These are phyloP conservation scores for Mimosa pudica DNA, from an alignment of 306 rosid genomes.

Conservation along the genomic window DNA sequence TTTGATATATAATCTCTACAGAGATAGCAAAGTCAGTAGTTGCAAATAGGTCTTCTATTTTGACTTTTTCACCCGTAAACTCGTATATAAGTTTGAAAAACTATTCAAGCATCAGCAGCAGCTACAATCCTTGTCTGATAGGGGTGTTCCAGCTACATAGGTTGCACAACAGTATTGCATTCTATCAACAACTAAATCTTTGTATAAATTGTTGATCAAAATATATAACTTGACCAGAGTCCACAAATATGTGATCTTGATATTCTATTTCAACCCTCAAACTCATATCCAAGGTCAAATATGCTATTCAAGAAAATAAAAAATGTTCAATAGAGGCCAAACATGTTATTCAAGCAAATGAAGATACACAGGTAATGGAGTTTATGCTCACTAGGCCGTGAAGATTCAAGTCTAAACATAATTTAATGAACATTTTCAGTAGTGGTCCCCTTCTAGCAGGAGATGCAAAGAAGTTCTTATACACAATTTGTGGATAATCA, in stretches of 20 bases:
- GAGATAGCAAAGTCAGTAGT: background rate
- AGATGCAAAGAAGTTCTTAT: background rate
- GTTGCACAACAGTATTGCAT: too few relatives aligned
- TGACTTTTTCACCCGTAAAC: background rate
- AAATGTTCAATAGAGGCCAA: too few relatives aligned
- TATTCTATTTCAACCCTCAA: background rate
- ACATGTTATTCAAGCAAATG: slow-evolving; percentile 10
- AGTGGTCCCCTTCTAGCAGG: background rate
- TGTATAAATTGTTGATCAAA: background rate
- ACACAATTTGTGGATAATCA: too few relatives aligned
- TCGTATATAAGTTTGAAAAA: background rate
- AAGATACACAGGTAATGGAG: background rate
- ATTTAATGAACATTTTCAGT: background rate
- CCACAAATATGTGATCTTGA: background rate
- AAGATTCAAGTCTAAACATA: background rate
- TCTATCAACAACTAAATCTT: too few relatives aligned
- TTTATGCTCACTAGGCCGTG: background rate
- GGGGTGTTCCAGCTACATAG: too few relatives aligned
- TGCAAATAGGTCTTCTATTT: background rate
- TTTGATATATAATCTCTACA: slow-evolving; percentile 1
- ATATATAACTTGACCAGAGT: slow-evolving; percentile 7
- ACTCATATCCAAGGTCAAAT: background rate
- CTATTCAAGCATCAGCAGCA: slow-evolving; percentile 18
- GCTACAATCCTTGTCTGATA: too few relatives aligned
- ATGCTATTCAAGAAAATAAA: slow-evolving; percentile 16